phyloP scores from a whole-genome alignment of 352 stramenopile species.

The Plasmopara viticola region DNA sequence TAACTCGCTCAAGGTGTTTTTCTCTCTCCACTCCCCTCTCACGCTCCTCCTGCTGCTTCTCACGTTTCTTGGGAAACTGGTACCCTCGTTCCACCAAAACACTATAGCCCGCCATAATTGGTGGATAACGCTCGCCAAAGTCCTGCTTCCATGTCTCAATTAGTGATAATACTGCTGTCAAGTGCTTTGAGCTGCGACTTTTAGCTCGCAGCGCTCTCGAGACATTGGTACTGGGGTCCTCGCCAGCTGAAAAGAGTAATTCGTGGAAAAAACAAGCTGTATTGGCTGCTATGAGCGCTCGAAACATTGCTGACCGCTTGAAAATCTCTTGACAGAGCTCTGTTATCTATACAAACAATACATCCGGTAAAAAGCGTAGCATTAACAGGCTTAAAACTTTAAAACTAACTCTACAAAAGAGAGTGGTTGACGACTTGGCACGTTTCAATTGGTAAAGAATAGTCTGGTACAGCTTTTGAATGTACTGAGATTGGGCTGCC shows the following conservation, averaged over 20 bases:
- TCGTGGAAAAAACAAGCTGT: constrained; percentile 37
- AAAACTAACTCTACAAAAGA: constrained; percentile 21
- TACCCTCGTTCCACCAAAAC: constrained; percentile 47
- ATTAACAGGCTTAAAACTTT: background rate
- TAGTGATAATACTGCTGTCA: constrained; percentile 35
- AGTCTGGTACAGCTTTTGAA: constrained; percentile 13
- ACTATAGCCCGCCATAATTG: constrained; percentile 43
- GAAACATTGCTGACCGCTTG: constrained; percentile 43
- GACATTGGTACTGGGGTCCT: constrained; percentile 24
- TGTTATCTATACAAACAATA: constrained; percentile 19
- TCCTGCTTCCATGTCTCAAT: constrained; percentile 57
- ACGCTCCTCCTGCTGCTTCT: constrained; percentile 18
- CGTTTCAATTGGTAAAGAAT: constrained; percentile 24
- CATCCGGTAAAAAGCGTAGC: background rate
- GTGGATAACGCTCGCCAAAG: constrained; percentile 52
- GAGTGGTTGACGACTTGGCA: constrained; percentile 5
- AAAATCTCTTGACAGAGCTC: constrained; percentile 51
- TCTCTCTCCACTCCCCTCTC: constrained; percentile 8
- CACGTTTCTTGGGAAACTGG: constrained; percentile 33
- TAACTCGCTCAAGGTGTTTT: constrained; percentile 19
- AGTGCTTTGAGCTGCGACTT: constrained; percentile 14
- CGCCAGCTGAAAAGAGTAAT: constrained; percentile 41
- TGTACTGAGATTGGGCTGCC: constrained; percentile 24
- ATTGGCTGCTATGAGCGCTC: constrained; percentile 36
- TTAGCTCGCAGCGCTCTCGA: constrained; percentile 17